Evolutionary conservation across 164 flowering plant species (phyloP), one percentile per base, ranked within the genome.

Genomic region (Santalum album): DNA sequence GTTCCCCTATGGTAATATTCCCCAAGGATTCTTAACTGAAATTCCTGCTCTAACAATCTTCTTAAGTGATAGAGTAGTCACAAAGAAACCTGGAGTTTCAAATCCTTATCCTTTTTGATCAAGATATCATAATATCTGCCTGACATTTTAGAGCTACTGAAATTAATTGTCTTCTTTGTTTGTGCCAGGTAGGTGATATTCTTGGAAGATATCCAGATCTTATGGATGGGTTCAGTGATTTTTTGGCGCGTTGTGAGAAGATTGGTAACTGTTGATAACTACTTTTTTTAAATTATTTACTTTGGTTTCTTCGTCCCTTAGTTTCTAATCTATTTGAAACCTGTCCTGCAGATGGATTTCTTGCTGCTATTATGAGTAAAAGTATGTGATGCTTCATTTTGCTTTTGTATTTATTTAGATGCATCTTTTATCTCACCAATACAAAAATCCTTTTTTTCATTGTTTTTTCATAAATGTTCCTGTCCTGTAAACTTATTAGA

Each of bases 141-240:
- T 29, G 4, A 4, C 9, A 9, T 29, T 29, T 29, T 29, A 9
- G 34, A 12, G 25, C 12, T 45, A 12, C 19, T 45, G 25, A 45
- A n/a, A 45, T 1, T 45, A 1, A 22, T 12, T 20, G 24, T 10
- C 21, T 2, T n/a, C n/a, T 21, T 20, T 10, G 21, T 39, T 42
- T 49, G 46, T 72, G 25, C 53, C 73, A 87, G 96, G 76, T 87
- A 23, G 65, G 71, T 49, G 90, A 81, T 69, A 63, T 90, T 40
- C 80, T 90, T 65, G 86, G 84, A 65, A 70, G 57, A 45, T 72
- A 83, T 74, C 82, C 86, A 18, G 96, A 86, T 63, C 83, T 87
- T 46, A 73, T 83, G 86, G 90, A 79, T 17, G 91, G 76, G 39
- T 85, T 88, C 59, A 68, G 72, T 63, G 88, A 80, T 25, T 85